Base-by-base conservation (phyloP, 139 green algal genomes). In the Chlorella sp. region DNA sequence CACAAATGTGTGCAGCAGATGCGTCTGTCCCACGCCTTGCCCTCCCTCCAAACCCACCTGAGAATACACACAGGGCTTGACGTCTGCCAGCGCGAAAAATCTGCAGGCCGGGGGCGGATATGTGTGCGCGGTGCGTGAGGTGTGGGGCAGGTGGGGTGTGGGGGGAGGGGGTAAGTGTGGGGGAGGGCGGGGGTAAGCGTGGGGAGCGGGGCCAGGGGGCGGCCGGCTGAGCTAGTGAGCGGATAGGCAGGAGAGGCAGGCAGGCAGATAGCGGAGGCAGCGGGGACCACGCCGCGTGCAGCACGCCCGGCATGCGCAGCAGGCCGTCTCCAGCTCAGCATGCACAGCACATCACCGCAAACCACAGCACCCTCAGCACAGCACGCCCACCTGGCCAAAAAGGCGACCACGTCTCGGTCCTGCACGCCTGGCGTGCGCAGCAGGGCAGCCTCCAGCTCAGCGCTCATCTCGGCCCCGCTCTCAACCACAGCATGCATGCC, bases 341-440 rank as follows among this genome's bases (percentile, higher is more conserved):
- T 37, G 24, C n/a, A n/a, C n/a, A n/a, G n/a, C n/a, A n/a, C n/a
- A n/a, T n/a, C n/a, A n/a, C n/a, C n/a, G n/a, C n/a, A n/a, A n/a
- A 37, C 36, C 78, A 64, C 16, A 28, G 32, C 36, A 83, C 24
- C 26, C 78, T 66, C 80, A 79, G 21, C 30, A 40, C 21, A 24
- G n/a, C 42, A 2, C 26, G 80, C 83, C 12, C 84, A 88, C 84
- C 40, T 81, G 39, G 39, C 69, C 68, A 88, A 4, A 40, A 81
- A 88, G 14, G 84, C 84, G 14, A 14, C 66, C 16, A 81, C 68
- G 30, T 88, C 39, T 15, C 30, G 12, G 0, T 81, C 84, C 39
- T 5, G 32, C 68, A 88, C 14, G 2, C 68, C 68, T 0, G 68
- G 69, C 2, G 84, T 82, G 40, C 18, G 18, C 11, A 18, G 12